A percentile compares a stretch with the other conserved stretches of the same genome.
Conservation (phyloP, 108 stramenopile species). For the Thalassiosira profunda region DNA sequence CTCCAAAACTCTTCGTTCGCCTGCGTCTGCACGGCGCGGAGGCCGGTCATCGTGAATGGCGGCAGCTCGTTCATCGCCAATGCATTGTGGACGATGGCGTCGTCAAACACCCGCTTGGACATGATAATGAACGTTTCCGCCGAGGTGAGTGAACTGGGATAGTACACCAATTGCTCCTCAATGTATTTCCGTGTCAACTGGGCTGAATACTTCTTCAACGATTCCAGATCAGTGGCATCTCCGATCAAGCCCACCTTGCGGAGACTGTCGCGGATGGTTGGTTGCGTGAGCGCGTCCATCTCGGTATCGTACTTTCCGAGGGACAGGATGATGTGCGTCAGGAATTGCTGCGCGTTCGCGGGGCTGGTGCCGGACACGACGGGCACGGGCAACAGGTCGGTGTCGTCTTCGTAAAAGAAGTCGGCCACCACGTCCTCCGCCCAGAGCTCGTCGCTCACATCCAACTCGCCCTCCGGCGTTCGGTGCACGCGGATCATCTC, state of each 20-base stretch:
- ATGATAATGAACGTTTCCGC: background rate
- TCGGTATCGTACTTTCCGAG: conserved; percentile 27
- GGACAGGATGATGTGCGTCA: conserved; percentile 7
- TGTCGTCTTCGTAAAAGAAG: background rate
- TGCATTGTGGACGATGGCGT: background rate
- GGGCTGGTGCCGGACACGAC: conserved; percentile 17
- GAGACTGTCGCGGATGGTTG: conserved; percentile 6
- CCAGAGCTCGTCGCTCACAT: too few relatives aligned
- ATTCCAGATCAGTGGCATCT: background rate
- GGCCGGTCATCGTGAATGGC: conserved; percentile 3
- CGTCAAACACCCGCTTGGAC: background rate
- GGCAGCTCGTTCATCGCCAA: conserved; percentile 24
- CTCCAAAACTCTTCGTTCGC: background rate
- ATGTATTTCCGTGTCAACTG: background rate
- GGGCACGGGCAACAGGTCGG: background rate
- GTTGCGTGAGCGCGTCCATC: background rate
- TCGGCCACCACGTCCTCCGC: too few relatives aligned
- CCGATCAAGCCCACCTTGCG: background rate
- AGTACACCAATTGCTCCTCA: background rate
- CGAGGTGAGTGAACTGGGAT: conserved; percentile 1
- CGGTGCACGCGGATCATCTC: too few relatives aligned
- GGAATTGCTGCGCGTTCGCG: background rate
- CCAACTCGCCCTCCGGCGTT: too few relatives aligned
- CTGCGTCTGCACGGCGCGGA: background rate
- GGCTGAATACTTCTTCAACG: background rate